These are phyloP conservation scores for Kentomonas sorsogonicus DNA, from an alignment of 208 protist species.

Conservation along the genomic window DNA sequence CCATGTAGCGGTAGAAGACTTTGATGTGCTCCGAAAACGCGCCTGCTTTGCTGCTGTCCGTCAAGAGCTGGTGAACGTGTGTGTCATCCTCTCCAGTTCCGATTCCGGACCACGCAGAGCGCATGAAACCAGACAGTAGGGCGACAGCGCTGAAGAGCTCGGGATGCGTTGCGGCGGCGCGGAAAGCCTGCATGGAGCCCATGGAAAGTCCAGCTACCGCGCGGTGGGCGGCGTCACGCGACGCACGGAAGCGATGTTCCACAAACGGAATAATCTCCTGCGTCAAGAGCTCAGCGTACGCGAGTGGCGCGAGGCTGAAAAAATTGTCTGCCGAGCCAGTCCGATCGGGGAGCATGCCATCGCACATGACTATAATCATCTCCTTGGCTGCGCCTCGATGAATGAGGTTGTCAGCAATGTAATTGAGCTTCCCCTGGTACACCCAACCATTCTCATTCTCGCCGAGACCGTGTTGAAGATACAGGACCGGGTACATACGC, in stretches of 20 bases:
- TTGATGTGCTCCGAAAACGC: slow-evolving; percentile 19
- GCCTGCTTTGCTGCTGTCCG: slow-evolving; percentile 10
- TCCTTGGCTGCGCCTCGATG: slow-evolving; percentile 13
- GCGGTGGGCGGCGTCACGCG: slow-evolving; percentile 17
- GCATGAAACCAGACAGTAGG: slow-evolving; percentile 28
- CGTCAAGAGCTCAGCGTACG: slow-evolving; percentile 17
- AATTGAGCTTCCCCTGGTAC: slow-evolving; percentile 25
- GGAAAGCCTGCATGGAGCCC: slow-evolving; percentile 22
- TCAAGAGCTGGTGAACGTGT: slow-evolving; percentile 19
- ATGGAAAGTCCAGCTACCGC: slow-evolving; percentile 29
- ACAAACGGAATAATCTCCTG: slow-evolving; percentile 28
- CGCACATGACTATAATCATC: slow-evolving; percentile 24
- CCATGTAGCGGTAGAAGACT: slow-evolving; percentile 20
- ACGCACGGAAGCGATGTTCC: slow-evolving; percentile 22
- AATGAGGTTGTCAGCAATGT: slow-evolving; percentile 38
- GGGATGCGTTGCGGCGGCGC: slow-evolving; percentile 15
- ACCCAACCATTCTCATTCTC: slow-evolving; percentile 32
- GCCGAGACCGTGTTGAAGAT: slow-evolving; percentile 24
- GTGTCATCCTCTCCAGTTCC: slow-evolving; percentile 7
- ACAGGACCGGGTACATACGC: slow-evolving; percentile 20
- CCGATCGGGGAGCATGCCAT: slow-evolving; percentile 17
- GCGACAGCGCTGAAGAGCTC: slow-evolving; percentile 24
- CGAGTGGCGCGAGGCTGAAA: too few relatives aligned
- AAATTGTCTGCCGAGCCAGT: too few relatives aligned
- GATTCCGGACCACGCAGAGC: slow-evolving; percentile 13